phyloP scores from a whole-genome alignment of 2,329 filamentous ascomycete species.

The Colletotrichum godetiae region DNA sequence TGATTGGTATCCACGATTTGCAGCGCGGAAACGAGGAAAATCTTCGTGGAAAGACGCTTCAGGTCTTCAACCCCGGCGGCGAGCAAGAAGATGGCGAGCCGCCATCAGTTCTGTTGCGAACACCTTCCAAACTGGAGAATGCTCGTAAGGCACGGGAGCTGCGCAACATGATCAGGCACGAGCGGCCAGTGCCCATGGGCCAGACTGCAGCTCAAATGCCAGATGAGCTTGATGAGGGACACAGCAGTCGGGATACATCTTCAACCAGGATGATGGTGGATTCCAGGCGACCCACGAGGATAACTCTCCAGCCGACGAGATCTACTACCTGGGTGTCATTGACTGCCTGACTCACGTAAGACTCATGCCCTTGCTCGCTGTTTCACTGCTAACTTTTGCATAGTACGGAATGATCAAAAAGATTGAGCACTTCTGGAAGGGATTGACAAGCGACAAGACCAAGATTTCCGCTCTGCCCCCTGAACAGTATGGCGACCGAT shows the following conservation, averaged over 20 bases:
- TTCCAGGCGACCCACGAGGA: slow-evolving; percentile 94
- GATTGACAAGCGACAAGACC: slow-evolving; percentile 81
- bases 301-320: slow-evolving; percentile 84
- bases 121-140: slow-evolving; percentile 93
- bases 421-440: slow-evolving; percentile 97
- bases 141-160: slow-evolving; percentile 91
- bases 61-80: slow-evolving; percentile 92
- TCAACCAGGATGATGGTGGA: slow-evolving; percentile 94
- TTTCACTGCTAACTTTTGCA: slow-evolving; percentile 48
- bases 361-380: slow-evolving; percentile 39
- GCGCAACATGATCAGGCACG: slow-evolving; percentile 89
- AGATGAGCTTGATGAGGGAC: slow-evolving; percentile 82
- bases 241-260: slow-evolving; percentile 78
- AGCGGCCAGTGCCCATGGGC: slow-evolving; percentile 93
- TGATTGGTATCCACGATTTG: slow-evolving; percentile 94
- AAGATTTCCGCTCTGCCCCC: slow-evolving; percentile 95
- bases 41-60: slow-evolving; percentile 85
- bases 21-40: slow-evolving; percentile 95
- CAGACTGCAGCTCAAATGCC: slow-evolving; percentile 88
- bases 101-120: slow-evolving; percentile 79
- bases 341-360: slow-evolving; percentile 97
- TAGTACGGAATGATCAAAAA: slow-evolving; percentile 96
- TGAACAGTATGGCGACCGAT: slow-evolving; percentile 91
- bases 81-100: slow-evolving; percentile 72
- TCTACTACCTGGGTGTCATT: slow-evolving; percentile 98